Base-by-base conservation (phyloP, 1,139 yeast genomes). In the Oligophagozyma castellii region DNA sequence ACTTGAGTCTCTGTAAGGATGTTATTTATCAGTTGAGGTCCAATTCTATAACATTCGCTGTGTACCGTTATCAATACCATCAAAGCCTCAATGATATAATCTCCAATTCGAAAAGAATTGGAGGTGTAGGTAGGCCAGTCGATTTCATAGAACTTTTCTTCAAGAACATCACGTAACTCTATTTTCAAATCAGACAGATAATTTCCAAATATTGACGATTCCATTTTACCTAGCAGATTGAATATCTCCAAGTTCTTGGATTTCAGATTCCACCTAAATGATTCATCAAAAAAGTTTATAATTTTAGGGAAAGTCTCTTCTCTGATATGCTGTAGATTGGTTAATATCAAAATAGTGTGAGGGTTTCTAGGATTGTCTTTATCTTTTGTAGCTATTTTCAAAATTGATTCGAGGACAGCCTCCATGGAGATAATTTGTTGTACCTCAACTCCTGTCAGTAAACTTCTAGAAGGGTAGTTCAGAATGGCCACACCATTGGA, bases 1-100 rank as follows among this genome's bases (percentile, higher is more conserved):
- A 59, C 58, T 36, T 64, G 62, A 11, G 72, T 55, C 27, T 62
- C 67, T 14, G 56, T 50, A 13, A 70, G 47, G 3, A 70, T 63
- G 10, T 58, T 53, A 18, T 52, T 46, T 5, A 68, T 59, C 26
- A 70, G 44, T 20, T 55, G 58, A 1, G 65, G 61, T 0, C 73
- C 66, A 11, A 67, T 60, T 23, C 60, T 61, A 19, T 58, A 46
- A 19, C 71, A 69, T 30, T 61, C 63, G 16, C 73, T 59, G 40
- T 70, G 74, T 1, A 70, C 65, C 12, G 62, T 53, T 5, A 73
- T 70, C 15, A 76, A 46, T 22, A 64, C 49, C 46, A 70, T 59
- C 25, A 74, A 47, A 1, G 65, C 55, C 32, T 70, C 69, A 33
- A 70, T 63, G 5, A 73, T 52, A 42, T 67, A 73, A 22, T 61